phyloP scores from a whole-genome alignment of 176 grass and related monocot genomes.

The Musa itinerans region DNA sequence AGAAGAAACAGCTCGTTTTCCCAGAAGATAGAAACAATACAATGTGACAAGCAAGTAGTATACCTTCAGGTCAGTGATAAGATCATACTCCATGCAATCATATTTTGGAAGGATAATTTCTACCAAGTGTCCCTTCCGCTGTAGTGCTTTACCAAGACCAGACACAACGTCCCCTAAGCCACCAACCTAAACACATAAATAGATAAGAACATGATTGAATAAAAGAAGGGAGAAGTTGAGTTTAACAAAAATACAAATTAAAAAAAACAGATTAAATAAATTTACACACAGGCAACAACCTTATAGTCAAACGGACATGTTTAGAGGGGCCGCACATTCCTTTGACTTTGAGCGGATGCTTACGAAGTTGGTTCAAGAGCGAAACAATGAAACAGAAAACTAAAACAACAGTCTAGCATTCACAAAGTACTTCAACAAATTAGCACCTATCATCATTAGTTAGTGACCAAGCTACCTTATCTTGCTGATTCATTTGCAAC shows the following conservation, averaged over 20 bases:
- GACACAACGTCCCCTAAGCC: constrained; percentile 92
- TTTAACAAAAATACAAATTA: background rate
- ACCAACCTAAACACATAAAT: constrained; percentile 57
- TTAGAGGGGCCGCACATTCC: background rate
- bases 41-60: constrained; percentile 11
- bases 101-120: constrained; percentile 98
- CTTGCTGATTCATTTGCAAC: background rate
- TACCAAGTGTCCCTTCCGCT: constrained; percentile 65
- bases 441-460: too few relatives aligned
- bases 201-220: constrained; percentile 17
- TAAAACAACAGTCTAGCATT: background rate
- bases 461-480: too few relatives aligned
- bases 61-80: constrained; percentile 74
- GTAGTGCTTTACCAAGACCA: constrained; percentile 83
- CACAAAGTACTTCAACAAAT: background rate
- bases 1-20: constrained; percentile 12
- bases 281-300: background rate
- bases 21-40: background rate
- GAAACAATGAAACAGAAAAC: background rate
- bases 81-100: constrained; percentile 79
- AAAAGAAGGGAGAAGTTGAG: background rate
- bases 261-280: too few relatives aligned
- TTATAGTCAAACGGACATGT: background rate
- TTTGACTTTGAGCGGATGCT: background rate
- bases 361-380: background rate